Base-by-base conservation (phyloP, 345 rosid genomes). In the Anacardium occidentale region DNA sequence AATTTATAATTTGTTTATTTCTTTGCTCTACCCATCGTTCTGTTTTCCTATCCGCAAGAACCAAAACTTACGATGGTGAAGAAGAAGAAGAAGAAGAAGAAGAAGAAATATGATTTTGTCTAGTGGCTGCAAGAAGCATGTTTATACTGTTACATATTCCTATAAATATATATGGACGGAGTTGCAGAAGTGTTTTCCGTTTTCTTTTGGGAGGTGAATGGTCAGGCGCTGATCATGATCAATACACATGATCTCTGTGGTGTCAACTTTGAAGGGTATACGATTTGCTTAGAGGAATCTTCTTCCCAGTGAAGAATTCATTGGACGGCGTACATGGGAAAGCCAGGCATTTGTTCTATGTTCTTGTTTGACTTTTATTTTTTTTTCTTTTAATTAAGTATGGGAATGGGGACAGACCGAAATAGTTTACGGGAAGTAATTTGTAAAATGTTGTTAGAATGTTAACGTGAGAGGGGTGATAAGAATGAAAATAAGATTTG, bases 251-350 rank as follows among this genome's bases (percentile, higher is more conserved):
- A 10, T 59, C 63, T 59, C 57, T 66, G n/a, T 25, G 26, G n/a
- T 48, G 9, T 37, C 42, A 37, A 37, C 44, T 14, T 45, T 50
- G 13, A 34, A 57, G 10, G 48, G 17, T 44, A 24, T 45, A 4
- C 20, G 47, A 68, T 48, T 40, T 21, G 51, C 62, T 54, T 37
- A 40, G 57, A 37, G 56, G 61, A 48, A 37, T 40, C 12, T n/a
- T 59, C 24, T 64, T 34, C 50, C 18, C 44, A 54, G 72, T 37
- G 64, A 68, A 64, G 66, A 37, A 21, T 57, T 60, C 48, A 62
- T n/a, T n/a, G 44, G 22, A 61, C 65, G 81, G 84, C 81, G 75
- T 81, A 81, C 81, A 81, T 58, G 84, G 84, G 81, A 75, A 77
- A 67, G 81, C 84, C 84, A 77, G 84, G 84, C 84, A 81, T 71